Evolutionary conservation across 352 stramenopile genomes (phyloP), one percentile per base, ranked within the genome.

Genomic region (Globisporangium parvum): DNA sequence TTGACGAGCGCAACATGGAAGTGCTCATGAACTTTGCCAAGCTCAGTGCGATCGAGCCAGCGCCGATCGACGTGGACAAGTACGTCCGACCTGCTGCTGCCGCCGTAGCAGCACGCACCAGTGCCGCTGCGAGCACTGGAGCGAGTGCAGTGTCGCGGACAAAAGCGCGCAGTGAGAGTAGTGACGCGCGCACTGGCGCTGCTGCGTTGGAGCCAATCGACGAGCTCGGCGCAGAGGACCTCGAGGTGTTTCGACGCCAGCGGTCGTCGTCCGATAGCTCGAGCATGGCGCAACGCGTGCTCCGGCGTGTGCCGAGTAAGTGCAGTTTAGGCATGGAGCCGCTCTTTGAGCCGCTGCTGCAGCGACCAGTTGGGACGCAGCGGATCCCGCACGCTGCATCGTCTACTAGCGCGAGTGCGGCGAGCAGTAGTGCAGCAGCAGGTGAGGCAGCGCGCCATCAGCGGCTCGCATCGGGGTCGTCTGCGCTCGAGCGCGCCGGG

Each of bases 11-110:
- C 33, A 77, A 82, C 58, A 63, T 72, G 9, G 71, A 88, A 49
- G 73, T 91, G 10, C 71, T 87, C 42, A 88, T 93, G 77, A 76
- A 93, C 33, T 93, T 93, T 62, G 70, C 71, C 20, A 87, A 87
- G 54, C 71, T 93, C 15, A 90, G 79, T 48, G 59, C 62, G 2
- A 70, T 87, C n/a, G 76, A 87, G 5, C 49, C 65, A 10, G 73
- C 75, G 1, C 57, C 66, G 11, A 92, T 92, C 41, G 68, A 90
- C 50, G 57, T 71, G 47, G 48, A 53, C 0, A 63, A 52, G 6
- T 87, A 88, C 54, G 53, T 88, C 2, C 70, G 65, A 14, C 64
- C 65, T 35, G 45, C 52, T 18, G 31, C 51, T 52, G 28, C 47
- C 48, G 48, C 17, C 61, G 48, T 33, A 3, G 24, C 47, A 8